A percentile compares a stretch with the other conserved stretches of the same genome.
These are phyloP conservation scores for Pythium dissimile DNA, from an alignment of 352 stramenopile genomes.

Conservation along the genomic window DNA sequence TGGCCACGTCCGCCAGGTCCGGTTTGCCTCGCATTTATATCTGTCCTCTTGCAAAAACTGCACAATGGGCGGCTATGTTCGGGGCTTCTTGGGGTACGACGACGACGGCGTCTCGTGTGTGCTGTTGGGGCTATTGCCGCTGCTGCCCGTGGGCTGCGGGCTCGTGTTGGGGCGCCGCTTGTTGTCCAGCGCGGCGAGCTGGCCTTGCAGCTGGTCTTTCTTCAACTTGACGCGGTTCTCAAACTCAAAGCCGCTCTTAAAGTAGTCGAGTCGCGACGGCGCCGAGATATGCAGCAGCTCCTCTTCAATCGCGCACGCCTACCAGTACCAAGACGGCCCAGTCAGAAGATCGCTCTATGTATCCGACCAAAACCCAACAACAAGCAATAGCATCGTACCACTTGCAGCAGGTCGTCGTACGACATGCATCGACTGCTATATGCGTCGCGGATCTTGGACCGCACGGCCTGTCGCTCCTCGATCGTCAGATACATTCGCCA, in stretches of 20 bases:
- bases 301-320: conserved; percentile 87
- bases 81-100: conserved; percentile 51
- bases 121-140: conserved; percentile 35
- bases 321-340: not conserved
- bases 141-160: conserved; percentile 32
- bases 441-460: conserved; percentile 83
- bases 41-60: no score
- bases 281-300: conserved; percentile 87
- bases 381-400: conserved; percentile 49
- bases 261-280: conserved; percentile 86
- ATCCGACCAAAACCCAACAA: no score
- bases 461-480: conserved; percentile 84
- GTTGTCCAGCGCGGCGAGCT: conserved; percentile 72
- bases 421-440: conserved; percentile 82
- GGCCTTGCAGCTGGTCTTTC: conserved; percentile 85
- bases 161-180: conserved; percentile 60
- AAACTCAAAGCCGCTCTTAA: conserved; percentile 90
- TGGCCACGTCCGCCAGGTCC: no score
- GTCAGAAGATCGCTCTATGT: not conserved
- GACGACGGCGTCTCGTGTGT: conserved; percentile 34
- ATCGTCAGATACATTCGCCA: conserved; percentile 91
- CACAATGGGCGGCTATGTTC: conserved; percentile 26
- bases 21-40: no score
- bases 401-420: conserved; percentile 88
- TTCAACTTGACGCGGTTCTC: conserved; percentile 89